Base-by-base conservation (phyloP, 2,329 filamentous ascomycete species). In the Annulohypoxylon truncatum region DNA sequence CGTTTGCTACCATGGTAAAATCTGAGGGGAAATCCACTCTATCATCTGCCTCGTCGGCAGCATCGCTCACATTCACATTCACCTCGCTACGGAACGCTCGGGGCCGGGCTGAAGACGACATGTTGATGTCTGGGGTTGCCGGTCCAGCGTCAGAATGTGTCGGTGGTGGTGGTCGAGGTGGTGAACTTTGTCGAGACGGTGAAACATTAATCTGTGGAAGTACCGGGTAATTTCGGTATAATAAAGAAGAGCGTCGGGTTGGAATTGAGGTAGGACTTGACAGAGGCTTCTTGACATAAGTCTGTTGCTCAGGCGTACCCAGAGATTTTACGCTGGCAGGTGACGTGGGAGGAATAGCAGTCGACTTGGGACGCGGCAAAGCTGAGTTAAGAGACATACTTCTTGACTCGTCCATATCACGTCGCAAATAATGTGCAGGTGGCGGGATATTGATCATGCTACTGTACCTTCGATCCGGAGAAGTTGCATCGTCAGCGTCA, bases 361-460 rank as follows among this genome's bases (percentile, higher is more conserved):
- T 56, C 24, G 58, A 29, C 18, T 55, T 46, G 10, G 65, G 58
- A 18, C 50, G 64, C 3, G 56, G 52, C 8, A 63, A 57, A 35
- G 55, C 56, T 28, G 69, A 67, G 18, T 61, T 73, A 33, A 74
- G 58, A 7, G 73, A 73, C 68, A 71, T 70, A 44, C 65, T 73
- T 24, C 71, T 67, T 42, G 54, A 54, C 46, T 71, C 68, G 8
- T 56, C 59, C 26, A 56, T 18, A 33, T 72, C 64, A 22, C 60
- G 57, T 13, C 58, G 51, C 31, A 70, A 47, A 40, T 51, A 65
- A 18, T 69, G 63, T 10, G 55, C 51, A 47, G 66, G 64, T 18
- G 65, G 52, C 5, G 68, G 55, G 22, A 74, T 66, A 42, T 73
- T 67, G 28, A 71, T 62, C 69, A 76, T 72, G 61, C 72, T 73